Evolutionary conservation across 352 stramenopile species (phyloP), one percentile per base, ranked within the genome.

Genomic region (Pythium dissotocum): DNA sequence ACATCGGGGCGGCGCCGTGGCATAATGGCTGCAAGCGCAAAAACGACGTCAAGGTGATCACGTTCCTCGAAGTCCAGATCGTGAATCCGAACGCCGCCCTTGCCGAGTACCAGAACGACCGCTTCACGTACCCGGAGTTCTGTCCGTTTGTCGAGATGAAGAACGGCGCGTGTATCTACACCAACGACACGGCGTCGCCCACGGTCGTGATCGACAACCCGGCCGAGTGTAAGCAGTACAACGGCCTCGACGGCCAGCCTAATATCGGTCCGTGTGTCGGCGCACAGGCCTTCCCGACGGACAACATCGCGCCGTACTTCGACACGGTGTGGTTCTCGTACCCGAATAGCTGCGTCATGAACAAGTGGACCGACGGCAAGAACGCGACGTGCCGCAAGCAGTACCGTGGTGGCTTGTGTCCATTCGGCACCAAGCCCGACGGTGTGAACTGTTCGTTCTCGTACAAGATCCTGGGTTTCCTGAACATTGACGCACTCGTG

Each of bases 281-380:
- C 1, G 83, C 78, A 8, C 71, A 87, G 61, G 72, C 82, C 7
- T 83, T 85, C 55, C 70, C 76, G 13, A 78, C 75, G 5, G 80
- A 91, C 61, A 82, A 78, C 71, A 73, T 80, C 46, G 78, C 80
- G 24, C 83, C 83, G 9, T 91, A 91, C 57, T 62, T 73, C 21
- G 79, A 91, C 68, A 82, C 83, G 18, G 76, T 90, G 8, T 91
- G 83, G 83, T 91, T 90, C 74, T 90, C 81, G 61, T 91, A 90
- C 74, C 82, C 83, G 4, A 78, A 72, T 38, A 85, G 77, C 61
- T 91, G 83, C 49, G 77, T 80, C 49, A 88, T 78, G 56, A 79
- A 72, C n/a, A 77, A 64, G 10, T 90, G 82, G 80, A 56, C 26
- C 16, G 61, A 61, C 9, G 72, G 73, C 56, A 91, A 91, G 69